Evolutionary conservation across 2,329 filamentous ascomycete species (phyloP).

Genomic region (Arachnopeziza araneosa): DNA sequence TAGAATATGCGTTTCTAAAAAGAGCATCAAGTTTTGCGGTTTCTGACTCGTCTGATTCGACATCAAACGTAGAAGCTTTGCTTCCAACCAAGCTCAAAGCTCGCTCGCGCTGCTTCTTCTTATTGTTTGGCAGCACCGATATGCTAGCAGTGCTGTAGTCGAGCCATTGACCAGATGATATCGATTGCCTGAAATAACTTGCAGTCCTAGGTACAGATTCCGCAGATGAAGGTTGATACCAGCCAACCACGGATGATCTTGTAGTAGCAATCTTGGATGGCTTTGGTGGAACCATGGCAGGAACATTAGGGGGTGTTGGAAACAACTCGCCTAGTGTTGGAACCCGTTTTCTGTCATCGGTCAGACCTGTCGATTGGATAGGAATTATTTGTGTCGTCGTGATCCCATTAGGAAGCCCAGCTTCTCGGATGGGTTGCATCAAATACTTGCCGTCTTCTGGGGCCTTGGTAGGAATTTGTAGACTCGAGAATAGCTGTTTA

Average conservation of each 20-base stretch:
- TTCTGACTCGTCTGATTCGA: constrained; percentile 49
- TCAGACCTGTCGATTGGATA: constrained; percentile 35
- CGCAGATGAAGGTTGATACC: constrained; percentile 35
- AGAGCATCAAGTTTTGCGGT: constrained; percentile 66
- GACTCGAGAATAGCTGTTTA: constrained; percentile 80
- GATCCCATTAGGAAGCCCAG: constrained; percentile 68
- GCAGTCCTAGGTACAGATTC: constrained; percentile 35
- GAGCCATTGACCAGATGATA: constrained; percentile 65
- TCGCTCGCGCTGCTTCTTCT: constrained; percentile 64
- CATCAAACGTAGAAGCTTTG: constrained; percentile 43
- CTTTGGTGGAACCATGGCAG: constrained; percentile 65
- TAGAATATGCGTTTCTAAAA: constrained; percentile 72
- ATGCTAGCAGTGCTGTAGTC: constrained; percentile 61
- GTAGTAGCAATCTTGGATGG: constrained; percentile 65
- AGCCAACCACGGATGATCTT: constrained; percentile 43
- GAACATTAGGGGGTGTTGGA: constrained; percentile 59
- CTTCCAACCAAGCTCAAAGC: constrained; percentile 61
- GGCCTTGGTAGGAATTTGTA: constrained; percentile 50
- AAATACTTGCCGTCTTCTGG: constrained; percentile 27
- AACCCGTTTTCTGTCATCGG: constrained; percentile 45
- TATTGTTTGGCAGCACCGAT: constrained; percentile 42
- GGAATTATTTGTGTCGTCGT: constrained; percentile 62
- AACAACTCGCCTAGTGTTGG: constrained; percentile 71
- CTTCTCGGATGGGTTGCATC: constrained; percentile 51
- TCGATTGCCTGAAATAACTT: constrained; percentile 59